Evolutionary conservation across 805 yeast species (phyloP).

Genomic region (Ogataea chonburiensis): DNA sequence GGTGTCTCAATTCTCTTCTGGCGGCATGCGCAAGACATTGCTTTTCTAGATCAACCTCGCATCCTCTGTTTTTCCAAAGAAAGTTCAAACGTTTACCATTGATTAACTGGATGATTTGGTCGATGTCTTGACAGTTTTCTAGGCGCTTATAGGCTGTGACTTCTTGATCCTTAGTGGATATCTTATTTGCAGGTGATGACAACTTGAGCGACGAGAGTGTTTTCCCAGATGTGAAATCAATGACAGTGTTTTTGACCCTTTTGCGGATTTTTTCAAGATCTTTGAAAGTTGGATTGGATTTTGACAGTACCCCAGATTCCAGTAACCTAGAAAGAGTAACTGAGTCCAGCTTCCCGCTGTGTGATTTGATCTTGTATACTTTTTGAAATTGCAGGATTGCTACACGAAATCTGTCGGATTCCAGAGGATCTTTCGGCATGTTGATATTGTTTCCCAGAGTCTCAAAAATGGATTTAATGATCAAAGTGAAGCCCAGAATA

Average conservation of each 20-base stretch:
- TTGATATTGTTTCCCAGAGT: conserved; percentile 52
- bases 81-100: conserved; percentile 36
- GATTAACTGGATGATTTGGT: conserved; percentile 26
- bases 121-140: conserved; percentile 28
- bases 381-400: conserved; percentile 79
- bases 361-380: conserved; percentile 19
- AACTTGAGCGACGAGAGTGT: conserved; percentile 31
- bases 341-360: conserved; percentile 22
- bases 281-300: conserved; percentile 36
- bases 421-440: conserved; percentile 82
- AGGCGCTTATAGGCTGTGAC: conserved; percentile 18
- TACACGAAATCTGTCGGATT: conserved; percentile 62
- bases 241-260: conserved; percentile 36
- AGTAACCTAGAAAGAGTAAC: conserved; percentile 27
- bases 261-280: conserved; percentile 37
- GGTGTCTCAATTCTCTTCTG: conserved; percentile 7
- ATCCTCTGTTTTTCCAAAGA: conserved; percentile 53
- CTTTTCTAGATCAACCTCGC: conserved; percentile 33
- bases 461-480: conserved; percentile 64
- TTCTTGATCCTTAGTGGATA: conserved; percentile 20
- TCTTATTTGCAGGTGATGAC: conserved; percentile 24
- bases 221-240: conserved; percentile 38
- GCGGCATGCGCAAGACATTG: conserved; percentile 21
- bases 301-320: conserved; percentile 25
- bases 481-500: conserved; percentile 70